Conservation (phyloP, 2,329 filamentous ascomycete species). For the Piedraia hortae region DNA sequence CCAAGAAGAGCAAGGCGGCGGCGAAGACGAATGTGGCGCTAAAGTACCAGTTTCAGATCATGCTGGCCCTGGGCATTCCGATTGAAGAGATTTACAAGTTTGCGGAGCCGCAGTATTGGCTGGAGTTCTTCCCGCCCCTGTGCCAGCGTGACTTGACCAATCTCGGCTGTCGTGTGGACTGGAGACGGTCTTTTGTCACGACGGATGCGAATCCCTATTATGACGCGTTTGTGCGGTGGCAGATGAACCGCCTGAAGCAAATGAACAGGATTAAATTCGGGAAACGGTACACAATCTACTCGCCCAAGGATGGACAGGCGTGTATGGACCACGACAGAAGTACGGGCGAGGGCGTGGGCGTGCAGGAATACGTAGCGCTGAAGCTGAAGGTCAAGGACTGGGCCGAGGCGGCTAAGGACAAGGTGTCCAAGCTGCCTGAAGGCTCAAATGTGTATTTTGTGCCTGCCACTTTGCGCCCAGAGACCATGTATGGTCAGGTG, state of each 20-base stretch:
- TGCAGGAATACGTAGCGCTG: constrained; percentile 77
- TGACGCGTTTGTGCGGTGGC: constrained; percentile 85
- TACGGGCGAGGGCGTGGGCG: constrained; percentile 53
- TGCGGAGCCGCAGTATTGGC: constrained; percentile 73
- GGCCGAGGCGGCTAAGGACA: constrained; percentile 45
- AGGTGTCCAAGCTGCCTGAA: constrained; percentile 48
- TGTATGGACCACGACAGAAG: constrained; percentile 71
- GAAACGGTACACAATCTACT: constrained; percentile 81
- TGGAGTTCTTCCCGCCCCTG: constrained; percentile 69
- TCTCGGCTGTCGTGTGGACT: constrained; percentile 72
- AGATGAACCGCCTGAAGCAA: constrained; percentile 79
- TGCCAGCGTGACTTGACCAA: constrained; percentile 54
- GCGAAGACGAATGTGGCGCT: constrained; percentile 63
- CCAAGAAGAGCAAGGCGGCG: constrained; percentile 76
- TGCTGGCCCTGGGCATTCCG: constrained; percentile 72
- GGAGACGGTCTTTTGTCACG: constrained; percentile 76
- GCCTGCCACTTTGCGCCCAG: constrained; percentile 71
- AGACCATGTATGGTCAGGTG: constrained; percentile 97
- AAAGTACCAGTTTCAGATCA: constrained; percentile 92
- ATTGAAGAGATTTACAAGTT: constrained; percentile 78
- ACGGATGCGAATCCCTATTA: constrained; percentile 95
- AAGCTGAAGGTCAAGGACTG: constrained; percentile 83
- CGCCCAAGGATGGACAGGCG: constrained; percentile 63
- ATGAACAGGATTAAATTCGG: constrained; percentile 83
- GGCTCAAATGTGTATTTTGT: constrained; percentile 66